phyloP scores from a whole-genome alignment of 305 asterid genomes.

The Rubia tinctorum region DNA sequence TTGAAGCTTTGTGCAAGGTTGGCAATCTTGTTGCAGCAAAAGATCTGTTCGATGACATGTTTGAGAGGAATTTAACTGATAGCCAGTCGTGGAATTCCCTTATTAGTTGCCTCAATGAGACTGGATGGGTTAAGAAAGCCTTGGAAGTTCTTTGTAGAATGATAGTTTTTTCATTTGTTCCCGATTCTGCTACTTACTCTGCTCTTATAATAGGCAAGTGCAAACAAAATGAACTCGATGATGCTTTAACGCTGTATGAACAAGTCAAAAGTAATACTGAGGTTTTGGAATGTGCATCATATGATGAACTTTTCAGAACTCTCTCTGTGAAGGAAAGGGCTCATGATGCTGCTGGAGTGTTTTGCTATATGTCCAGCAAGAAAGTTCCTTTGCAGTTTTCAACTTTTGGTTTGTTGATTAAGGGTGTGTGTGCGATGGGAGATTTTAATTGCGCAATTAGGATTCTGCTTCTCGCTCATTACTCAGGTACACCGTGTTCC shows the following conservation, averaged over 20 bases:
- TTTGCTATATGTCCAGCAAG: conserved; percentile 53
- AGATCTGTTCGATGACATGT: conserved; percentile 49
- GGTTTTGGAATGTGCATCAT: conserved; percentile 55
- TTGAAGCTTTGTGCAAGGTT: conserved; percentile 41
- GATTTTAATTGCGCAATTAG: conserved; percentile 36
- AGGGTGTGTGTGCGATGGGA: conserved; percentile 42
- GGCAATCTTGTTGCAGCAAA: conserved; percentile 41
- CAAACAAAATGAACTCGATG: conserved; percentile 35
- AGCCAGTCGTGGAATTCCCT: conserved; percentile 60
- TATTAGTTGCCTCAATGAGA: conserved; percentile 49
- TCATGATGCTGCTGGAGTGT: conserved; percentile 53
- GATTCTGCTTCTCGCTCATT: conserved; percentile 37
- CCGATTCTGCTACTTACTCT: conserved; percentile 54
- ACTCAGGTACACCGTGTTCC: conserved; percentile 31
- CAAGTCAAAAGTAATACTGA: conserved; percentile 36
- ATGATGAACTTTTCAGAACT: conserved; percentile 47
- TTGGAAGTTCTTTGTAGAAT: conserved; percentile 60
- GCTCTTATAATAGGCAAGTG: conserved; percentile 67
- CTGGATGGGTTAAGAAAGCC: conserved; percentile 39
- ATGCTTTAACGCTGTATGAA: conserved; percentile 47
- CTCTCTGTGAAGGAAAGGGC: conserved; percentile 43
- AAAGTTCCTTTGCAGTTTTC: conserved; percentile 34
- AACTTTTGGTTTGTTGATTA: conserved; percentile 44
- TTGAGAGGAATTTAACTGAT: conserved; percentile 36
- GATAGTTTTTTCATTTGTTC: conserved; percentile 46